phyloP scores from a whole-genome alignment of 1,284 basidiomycete genomes.

The Boletus sp. region DNA sequence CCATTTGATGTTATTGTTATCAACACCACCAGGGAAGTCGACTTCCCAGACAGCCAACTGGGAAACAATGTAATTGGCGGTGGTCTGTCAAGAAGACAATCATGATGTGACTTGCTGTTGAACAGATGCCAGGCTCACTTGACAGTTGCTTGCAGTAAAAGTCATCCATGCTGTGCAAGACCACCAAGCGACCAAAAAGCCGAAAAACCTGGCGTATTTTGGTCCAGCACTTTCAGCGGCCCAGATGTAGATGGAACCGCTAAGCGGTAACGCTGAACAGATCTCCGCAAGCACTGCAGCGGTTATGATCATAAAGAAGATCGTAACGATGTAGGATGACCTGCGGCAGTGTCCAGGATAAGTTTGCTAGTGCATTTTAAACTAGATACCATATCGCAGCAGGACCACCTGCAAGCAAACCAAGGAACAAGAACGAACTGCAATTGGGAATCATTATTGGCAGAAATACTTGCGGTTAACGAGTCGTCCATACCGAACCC shows the following conservation, averaged over 20 bases:
- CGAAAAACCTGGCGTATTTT: slow-evolving; percentile 78
- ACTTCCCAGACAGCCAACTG: slow-evolving; percentile 75
- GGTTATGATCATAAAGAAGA: slow-evolving; percentile 81
- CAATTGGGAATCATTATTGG: not conserved
- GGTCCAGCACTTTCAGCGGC: slow-evolving; percentile 83
- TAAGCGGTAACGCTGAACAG: slow-evolving; percentile 79
- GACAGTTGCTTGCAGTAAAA: slow-evolving; percentile 78
- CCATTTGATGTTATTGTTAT: slow-evolving; percentile 73
- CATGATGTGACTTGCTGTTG: not conserved
- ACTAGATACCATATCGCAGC: slow-evolving; percentile 66
- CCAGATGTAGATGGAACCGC: slow-evolving; percentile 89
- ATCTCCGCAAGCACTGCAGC: slow-evolving; percentile 82
- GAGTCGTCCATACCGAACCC: slow-evolving; percentile 53
- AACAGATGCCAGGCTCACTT: slow-evolving; percentile 42
- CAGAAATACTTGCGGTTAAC: slow-evolving; percentile 8
- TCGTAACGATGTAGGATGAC: slow-evolving; percentile 76
- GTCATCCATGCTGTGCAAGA: slow-evolving; percentile 88
- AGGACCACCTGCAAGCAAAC: slow-evolving; percentile 78
- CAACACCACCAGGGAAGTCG: slow-evolving; percentile 73
- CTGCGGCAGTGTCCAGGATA: slow-evolving; percentile 35
- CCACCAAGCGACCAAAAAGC: slow-evolving; percentile 88
- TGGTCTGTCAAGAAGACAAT: slow-evolving; percentile 47
- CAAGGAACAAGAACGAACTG: slow-evolving; percentile 76
- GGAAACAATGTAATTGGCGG: slow-evolving; percentile 81
- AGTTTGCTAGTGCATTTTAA: not conserved